Percentiles rank a stretch among this genome's conserved stretches.
These are phyloP conservation scores for Gremmenia infestans DNA, from an alignment of 2,329 filamentous ascomycete species.

Conservation along the genomic window DNA sequence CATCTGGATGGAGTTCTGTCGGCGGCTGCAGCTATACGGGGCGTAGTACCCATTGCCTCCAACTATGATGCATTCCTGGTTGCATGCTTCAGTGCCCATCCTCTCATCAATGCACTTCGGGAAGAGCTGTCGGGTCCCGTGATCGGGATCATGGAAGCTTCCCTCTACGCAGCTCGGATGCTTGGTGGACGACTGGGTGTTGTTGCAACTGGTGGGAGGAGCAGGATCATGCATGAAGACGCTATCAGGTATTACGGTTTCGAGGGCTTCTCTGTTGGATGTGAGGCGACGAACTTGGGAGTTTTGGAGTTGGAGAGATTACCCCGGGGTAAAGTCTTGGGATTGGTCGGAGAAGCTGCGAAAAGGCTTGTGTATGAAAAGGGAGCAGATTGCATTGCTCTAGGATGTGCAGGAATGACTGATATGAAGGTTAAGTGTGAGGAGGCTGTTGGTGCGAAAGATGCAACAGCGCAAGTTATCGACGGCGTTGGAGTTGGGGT, in stretches of 20 bases:
- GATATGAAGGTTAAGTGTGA: slow-evolving; percentile 63
- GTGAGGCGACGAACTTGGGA: slow-evolving; percentile 59
- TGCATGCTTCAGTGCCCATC: slow-evolving; percentile 82
- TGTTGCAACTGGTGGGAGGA: slow-evolving; percentile 72
- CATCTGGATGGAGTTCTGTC: slow-evolving; percentile 45
- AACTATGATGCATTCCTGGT: slow-evolving; percentile 67
- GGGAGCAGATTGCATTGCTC: slow-evolving; percentile 62
- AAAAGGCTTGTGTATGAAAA: slow-evolving; percentile 54
- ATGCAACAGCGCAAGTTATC: slow-evolving; percentile 40
- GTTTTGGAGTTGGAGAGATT: slow-evolving; percentile 75
- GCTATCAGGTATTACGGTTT: slow-evolving; percentile 53
- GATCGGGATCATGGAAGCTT: slow-evolving; percentile 83
- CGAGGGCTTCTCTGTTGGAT: slow-evolving; percentile 47
- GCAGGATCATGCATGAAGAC: slow-evolving; percentile 67
- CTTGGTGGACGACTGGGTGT: slow-evolving; percentile 67
- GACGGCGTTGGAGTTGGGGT: slow-evolving; percentile 46
- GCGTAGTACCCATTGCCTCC: slow-evolving; percentile 38
- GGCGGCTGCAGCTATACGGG: slow-evolving; percentile 42
- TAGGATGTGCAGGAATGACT: slow-evolving; percentile 90
- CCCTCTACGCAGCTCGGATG: slow-evolving; percentile 44
- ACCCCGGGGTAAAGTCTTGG: slow-evolving; percentile 57
- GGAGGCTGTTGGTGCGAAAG: slow-evolving; percentile 39
- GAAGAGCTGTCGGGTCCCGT: slow-evolving; percentile 45
- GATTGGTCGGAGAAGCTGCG: slow-evolving; percentile 65
- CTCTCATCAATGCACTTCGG: slow-evolving; percentile 62